Percentiles rank a stretch among this genome's conserved stretches.
These are phyloP conservation scores for Coprinellus micaceus DNA, from an alignment of 768 basidiomycete genomes.

Conservation along the genomic window DNA sequence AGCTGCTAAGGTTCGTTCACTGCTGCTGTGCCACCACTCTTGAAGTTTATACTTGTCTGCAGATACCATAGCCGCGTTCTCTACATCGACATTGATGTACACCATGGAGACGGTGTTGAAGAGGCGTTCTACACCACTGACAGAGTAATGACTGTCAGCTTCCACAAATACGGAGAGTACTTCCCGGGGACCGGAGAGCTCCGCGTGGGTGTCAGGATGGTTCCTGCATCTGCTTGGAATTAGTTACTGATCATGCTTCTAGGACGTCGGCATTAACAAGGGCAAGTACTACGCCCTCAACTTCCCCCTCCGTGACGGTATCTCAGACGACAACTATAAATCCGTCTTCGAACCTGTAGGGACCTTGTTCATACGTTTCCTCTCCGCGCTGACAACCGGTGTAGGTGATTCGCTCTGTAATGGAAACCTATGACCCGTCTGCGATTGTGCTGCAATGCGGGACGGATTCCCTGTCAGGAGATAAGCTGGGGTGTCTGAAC, in stretches of 20 bases:
- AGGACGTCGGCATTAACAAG: conserved; percentile 93
- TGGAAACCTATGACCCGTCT: conserved; percentile 91
- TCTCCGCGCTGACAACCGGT: not conserved
- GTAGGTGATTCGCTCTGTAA: conserved; percentile 88
- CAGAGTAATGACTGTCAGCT: conserved; percentile 96
- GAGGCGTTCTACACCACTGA: conserved; percentile 99
- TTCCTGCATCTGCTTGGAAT: not conserved
- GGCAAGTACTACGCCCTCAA: conserved; percentile 94
- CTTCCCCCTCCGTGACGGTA: conserved; percentile 91
- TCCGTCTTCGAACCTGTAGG: conserved; percentile 92
- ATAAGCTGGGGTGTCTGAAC: conserved; percentile 94
- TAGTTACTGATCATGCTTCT: conserved; percentile 11
- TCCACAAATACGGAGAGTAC: conserved; percentile 99
- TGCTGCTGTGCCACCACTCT: not conserved
- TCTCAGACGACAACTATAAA: conserved; percentile 93
- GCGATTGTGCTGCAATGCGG: conserved; percentile 97
- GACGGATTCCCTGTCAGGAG: conserved; percentile 93
- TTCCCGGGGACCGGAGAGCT: conserved; percentile 99
- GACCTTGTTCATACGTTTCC: conserved; percentile 4
- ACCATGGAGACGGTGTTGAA: conserved; percentile 98
- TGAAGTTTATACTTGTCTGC: conserved; percentile 4
- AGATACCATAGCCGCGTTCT: conserved; percentile 93
- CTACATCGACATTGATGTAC: conserved; percentile 98
- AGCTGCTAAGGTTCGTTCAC: conserved; percentile 67
- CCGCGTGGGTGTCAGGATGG: conserved; percentile 48